A percentile compares a stretch with the other conserved stretches of the same genome.
Evolutionary conservation across 1,284 basidiomycete species (phyloP).

Genomic region (Melampsora larici-populina): DNA sequence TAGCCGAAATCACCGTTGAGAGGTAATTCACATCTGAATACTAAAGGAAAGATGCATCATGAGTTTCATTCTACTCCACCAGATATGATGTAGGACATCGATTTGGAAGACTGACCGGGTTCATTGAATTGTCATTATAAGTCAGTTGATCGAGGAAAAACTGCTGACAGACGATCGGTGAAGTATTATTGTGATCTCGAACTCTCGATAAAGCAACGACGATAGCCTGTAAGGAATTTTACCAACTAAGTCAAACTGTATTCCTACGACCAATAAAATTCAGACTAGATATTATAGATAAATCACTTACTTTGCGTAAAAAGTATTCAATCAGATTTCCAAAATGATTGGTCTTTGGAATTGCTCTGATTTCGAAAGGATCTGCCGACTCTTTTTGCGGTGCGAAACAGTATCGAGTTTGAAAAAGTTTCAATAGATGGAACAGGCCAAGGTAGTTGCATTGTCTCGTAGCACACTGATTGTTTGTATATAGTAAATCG

Average conservation of each 20-base stretch:
- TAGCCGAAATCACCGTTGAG: conserved; percentile 23
- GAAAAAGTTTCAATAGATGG: conserved; percentile 90
- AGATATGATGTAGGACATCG: too few species aligned
- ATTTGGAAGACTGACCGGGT: conserved; percentile 62
- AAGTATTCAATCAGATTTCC: conserved; percentile 88
- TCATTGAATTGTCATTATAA: conserved; percentile 92
- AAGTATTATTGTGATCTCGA: conserved; percentile 74
- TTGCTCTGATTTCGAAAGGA: conserved; percentile 75
- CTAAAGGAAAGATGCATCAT: conserved; percentile 5
- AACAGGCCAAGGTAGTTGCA: conserved; percentile 87
- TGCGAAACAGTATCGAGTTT: conserved; percentile 82
- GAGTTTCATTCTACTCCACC: background rate
- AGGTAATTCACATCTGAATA: conserved; percentile 40
- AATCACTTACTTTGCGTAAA: conserved; percentile 71
- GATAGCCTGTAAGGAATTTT: conserved; percentile 60
- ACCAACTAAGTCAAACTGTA: conserved; percentile 44
- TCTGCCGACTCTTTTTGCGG: conserved; percentile 73
- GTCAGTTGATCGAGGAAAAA: conserved; percentile 85
- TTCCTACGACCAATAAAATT: conserved; percentile 1
- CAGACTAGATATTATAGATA: background rate
- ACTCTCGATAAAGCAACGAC: conserved; percentile 77
- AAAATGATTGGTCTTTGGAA: conserved; percentile 91
- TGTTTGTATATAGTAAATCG: background rate
- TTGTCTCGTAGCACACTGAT: conserved; percentile 72
- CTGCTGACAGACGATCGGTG: conserved; percentile 79